Evolutionary conservation across 352 stramenopile species (phyloP), one percentile per base, ranked within the genome.

Genomic region (Stephanocyclus meneghinianus): DNA sequence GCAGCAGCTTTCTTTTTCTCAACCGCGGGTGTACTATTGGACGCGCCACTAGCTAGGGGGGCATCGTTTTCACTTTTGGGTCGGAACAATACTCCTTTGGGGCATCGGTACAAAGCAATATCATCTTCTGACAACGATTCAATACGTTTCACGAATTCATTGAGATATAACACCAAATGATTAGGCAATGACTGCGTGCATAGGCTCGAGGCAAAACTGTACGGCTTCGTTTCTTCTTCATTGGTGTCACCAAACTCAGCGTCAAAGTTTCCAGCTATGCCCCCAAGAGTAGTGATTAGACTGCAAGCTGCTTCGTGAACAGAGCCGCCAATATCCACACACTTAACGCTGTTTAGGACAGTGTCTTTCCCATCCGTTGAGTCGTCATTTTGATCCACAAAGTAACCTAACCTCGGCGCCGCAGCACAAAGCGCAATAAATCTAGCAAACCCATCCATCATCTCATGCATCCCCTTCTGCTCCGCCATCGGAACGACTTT

Each of bases 241-340:
- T 76, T 63, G 26, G 70, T 68, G 76, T 91, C 77, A 51, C 87
- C 83, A 59, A 83, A 76, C 67, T 91, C 73, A 68, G 64, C 50
- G 44, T 91, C 85, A 66, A 87, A 91, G 21, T 73, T 83, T 26
- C 78, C 76, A 18, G 77, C 86, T 60, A 92, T 87, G 3, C 61
- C 69, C 37, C 83, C 89, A 21, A 93, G 68, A 47, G 81, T 85
- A 16, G 53, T 68, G 10, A 91, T 78, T 8, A 93, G 73, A 48
- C 84, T 90, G 5, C 77, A 68, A 4, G 87, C 76, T 37, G 79
- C 72, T 29, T 76, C 48, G 35, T 93, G 84, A 0, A 91, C 61
- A 6, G 70, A 65, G 16, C 50, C 37, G 55, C 81, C 80, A 8
- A 85, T 72, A 2, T 15, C n/a, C 16, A 18, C n/a, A 53, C 9